phyloP scores from a whole-genome alignment of 2,329 filamentous ascomycete species.

The Coniochaeta hoffmannii region DNA sequence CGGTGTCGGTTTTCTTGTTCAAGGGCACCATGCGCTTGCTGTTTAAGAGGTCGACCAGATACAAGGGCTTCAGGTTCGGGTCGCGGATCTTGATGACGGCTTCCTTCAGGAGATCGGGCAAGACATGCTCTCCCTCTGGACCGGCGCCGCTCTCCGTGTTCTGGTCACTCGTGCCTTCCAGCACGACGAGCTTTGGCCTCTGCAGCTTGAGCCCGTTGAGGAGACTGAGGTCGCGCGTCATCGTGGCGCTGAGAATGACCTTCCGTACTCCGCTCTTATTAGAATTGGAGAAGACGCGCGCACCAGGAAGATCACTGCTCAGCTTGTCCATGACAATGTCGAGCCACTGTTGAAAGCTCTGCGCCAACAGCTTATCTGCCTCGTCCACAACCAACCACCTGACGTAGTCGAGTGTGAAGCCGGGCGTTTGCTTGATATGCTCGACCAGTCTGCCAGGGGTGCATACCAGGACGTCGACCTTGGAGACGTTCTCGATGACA shows the following conservation, averaged over 20 bases:
- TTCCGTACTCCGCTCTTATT: slow-evolving; percentile 59
- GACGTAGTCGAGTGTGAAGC: slow-evolving; percentile 70
- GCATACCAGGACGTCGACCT: slow-evolving; percentile 81
- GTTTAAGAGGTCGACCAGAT: slow-evolving; percentile 70
- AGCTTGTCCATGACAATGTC: slow-evolving; percentile 61
- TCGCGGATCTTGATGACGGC: slow-evolving; percentile 62
- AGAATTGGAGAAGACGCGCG: slow-evolving; percentile 45
- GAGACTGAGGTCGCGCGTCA: slow-evolving; percentile 80
- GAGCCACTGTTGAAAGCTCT: slow-evolving; percentile 91
- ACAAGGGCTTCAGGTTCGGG: slow-evolving; percentile 69
- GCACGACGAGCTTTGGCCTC: slow-evolving; percentile 48
- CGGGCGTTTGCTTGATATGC: slow-evolving; percentile 75
- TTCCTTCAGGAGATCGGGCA: slow-evolving; percentile 60
- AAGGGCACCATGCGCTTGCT: slow-evolving; percentile 38
- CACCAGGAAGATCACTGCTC: slow-evolving; percentile 35
- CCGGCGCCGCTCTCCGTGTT: slow-evolving; percentile 26
- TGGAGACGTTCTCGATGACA: slow-evolving; percentile 58
- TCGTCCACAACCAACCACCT: slow-evolving; percentile 91
- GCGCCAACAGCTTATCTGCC: slow-evolving; percentile 82
- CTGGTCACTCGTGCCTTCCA: background rate
- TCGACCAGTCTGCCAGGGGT: slow-evolving; percentile 90
- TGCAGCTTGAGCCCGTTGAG: slow-evolving; percentile 65
- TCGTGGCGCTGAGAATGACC: slow-evolving; percentile 82
- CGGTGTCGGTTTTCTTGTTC: slow-evolving; percentile 7
- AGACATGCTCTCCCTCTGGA: slow-evolving; percentile 33